Evolutionary conservation across 2,329 filamentous ascomycete species (phyloP), one percentile per base, ranked within the genome.

Genomic region (Exophiala dermatitidis): DNA sequence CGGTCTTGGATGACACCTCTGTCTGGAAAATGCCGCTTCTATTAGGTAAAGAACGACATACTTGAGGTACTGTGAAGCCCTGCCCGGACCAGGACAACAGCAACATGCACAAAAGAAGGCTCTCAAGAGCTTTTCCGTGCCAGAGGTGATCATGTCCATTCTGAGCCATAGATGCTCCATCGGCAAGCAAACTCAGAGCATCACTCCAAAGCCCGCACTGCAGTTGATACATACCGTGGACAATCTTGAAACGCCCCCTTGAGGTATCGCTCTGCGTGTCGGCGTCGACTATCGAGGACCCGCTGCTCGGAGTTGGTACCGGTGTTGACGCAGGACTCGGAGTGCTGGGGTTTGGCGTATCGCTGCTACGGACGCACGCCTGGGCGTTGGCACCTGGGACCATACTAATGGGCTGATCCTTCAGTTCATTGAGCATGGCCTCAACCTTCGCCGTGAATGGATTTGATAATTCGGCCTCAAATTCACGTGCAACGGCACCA

Each of bases 91-190:
- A 95, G 31, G 84, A 86, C 57, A 95, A 82, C 63, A 97, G 80
- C 38, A 97, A 66, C 61, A 97, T 77, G 65, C 86, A 89, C 29
- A 95, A 77, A 44, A 93, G 74, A 56, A 95, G 88, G 30, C 90
- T 83, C 67, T 98, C 94, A 19, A 98, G 76, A 1, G 89, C 90
- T 70, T 97, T 97, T 12, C 88, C 93, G 71, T 96, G 89, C 91
- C 93, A 98, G n/a, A 97, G 69, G 69, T 95, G 88, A 69, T 98
- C 93, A 63, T 89, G 90, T 54, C 87, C 80, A 36, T 82, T 83
- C 63, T 88, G 85, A 10, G 89, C 85, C 62, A 85, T 82, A 6
- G 80, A 80, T 1, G 87, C 90, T 50, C 86, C 88, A 56, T 96
- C 91, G 6, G 82, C 76, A 26, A 96, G 79, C 66, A 95, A 88